These are phyloP conservation scores for Crepidotus variabilis DNA, from an alignment of 768 basidiomycete species.

Conservation along the genomic window DNA sequence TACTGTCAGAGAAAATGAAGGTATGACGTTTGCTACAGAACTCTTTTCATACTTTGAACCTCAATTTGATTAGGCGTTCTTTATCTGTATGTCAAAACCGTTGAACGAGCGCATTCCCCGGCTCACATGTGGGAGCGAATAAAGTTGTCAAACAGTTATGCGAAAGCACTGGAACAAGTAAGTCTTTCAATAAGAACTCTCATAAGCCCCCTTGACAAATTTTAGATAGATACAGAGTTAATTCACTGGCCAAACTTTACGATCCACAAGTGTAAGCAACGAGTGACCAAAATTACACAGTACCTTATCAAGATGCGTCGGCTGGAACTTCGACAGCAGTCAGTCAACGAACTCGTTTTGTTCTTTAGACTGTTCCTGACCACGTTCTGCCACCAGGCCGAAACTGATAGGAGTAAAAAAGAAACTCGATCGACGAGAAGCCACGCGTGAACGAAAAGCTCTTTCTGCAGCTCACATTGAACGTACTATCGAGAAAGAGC, in stretches of 20 bases:
- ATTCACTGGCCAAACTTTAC: slow-evolving; percentile 98
- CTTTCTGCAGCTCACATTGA: slow-evolving; percentile 94
- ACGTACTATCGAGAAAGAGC: slow-evolving; percentile 91
- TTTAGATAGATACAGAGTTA: slow-evolving; percentile 89
- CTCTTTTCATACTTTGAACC: background rate
- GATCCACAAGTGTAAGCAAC: slow-evolving; percentile 99
- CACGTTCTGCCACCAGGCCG: slow-evolving; percentile 47
- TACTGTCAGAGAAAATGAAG: slow-evolving; percentile 95
- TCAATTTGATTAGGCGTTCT: slow-evolving; percentile 63
- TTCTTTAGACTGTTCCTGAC: background rate
- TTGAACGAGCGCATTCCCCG: slow-evolving; percentile 94
- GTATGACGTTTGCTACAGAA: slow-evolving; percentile 31
- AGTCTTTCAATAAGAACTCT: slow-evolving; percentile 12
- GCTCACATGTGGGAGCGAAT: slow-evolving; percentile 98
- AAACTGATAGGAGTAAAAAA: slow-evolving; percentile 96
- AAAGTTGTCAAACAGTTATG: slow-evolving; percentile 89
- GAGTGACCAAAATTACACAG: slow-evolving; percentile 97
- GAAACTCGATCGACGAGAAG: slow-evolving; percentile 91
- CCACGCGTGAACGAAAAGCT: slow-evolving; percentile 91
- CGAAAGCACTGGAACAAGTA: slow-evolving; percentile 93
- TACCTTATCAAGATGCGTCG: slow-evolving; percentile 98
- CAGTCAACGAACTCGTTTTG: slow-evolving; percentile 22
- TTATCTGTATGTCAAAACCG: slow-evolving; percentile 96
- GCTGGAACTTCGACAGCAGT: slow-evolving; percentile 84
- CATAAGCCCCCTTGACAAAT: background rate